These are phyloP conservation scores for Lithohypha guttulata DNA, from an alignment of 2,329 filamentous ascomycete species.

Conservation along the genomic window DNA sequence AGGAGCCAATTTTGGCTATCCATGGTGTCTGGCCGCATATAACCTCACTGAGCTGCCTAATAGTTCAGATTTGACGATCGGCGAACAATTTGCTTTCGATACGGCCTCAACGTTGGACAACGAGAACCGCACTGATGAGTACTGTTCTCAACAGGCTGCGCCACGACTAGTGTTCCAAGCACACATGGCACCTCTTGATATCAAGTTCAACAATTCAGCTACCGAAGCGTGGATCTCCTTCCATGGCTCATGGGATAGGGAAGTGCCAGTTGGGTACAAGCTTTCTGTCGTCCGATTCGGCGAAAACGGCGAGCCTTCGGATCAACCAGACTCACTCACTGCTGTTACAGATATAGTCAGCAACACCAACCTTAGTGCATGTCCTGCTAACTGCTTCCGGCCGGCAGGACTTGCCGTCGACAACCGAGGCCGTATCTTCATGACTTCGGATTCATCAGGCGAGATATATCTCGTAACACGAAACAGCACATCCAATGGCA, in stretches of 20 bases:
- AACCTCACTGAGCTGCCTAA: conserved; percentile 41
- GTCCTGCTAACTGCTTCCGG: conserved; percentile 25
- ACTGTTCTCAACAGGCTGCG: conserved; percentile 34
- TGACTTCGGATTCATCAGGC: conserved; percentile 26
- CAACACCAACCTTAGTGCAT: conserved; percentile 24
- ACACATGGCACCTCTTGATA: conserved; percentile 61
- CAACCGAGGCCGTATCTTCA: conserved; percentile 25
- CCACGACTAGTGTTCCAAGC: conserved; percentile 50
- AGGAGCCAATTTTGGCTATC: conserved; percentile 55
- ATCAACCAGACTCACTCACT: conserved; percentile 27
- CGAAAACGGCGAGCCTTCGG: conserved; percentile 36
- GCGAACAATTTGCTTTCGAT: conserved; percentile 40
- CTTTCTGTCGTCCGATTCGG: conserved; percentile 37
- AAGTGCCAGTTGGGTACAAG: conserved; percentile 41
- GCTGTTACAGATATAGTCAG: conserved; percentile 24
- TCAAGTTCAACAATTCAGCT: conserved; percentile 53
- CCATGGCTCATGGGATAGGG: conserved; percentile 57
- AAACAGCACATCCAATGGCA: conserved; percentile 7
- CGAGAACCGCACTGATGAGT: conserved; percentile 34
- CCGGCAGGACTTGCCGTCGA: conserved; percentile 28
- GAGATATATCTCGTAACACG: conserved; percentile 23
- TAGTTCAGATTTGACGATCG: conserved; percentile 34
- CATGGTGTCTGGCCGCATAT: conserved; percentile 59
- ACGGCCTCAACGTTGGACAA: conserved; percentile 31
- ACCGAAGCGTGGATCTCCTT: conserved; percentile 56